A percentile compares a stretch with the other conserved stretches of the same genome.
These are phyloP conservation scores for Myxozyma geophila DNA, from an alignment of 805 yeast genomes.

Conservation along the genomic window DNA sequence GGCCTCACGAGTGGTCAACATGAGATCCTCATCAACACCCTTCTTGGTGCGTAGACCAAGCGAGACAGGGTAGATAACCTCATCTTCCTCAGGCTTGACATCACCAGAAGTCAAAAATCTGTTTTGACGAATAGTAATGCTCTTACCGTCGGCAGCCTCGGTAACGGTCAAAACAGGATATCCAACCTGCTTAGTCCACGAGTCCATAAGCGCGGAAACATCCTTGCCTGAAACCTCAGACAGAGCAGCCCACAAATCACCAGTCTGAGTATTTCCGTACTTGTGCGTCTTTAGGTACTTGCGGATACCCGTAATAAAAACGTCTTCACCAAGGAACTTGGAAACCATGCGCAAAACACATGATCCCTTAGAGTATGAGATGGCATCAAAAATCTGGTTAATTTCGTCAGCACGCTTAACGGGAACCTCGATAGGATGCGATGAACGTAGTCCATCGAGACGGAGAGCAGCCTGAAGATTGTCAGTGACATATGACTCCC, in stretches of 20 bases:
- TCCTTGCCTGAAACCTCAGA: constrained; percentile 66
- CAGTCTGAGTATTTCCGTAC: constrained; percentile 73
- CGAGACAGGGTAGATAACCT: constrained; percentile 59
- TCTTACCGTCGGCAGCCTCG: constrained; percentile 44
- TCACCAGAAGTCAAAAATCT: constrained; percentile 70
- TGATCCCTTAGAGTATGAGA: constrained; percentile 81
- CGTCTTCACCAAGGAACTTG: constrained; percentile 67
- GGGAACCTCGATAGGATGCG: constrained; percentile 86
- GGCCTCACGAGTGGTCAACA: constrained; percentile 57
- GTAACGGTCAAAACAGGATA: constrained; percentile 67
- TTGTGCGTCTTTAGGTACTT: constrained; percentile 64
- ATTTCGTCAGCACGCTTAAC: constrained; percentile 77
- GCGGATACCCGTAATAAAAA: constrained; percentile 74
- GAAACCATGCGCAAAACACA: constrained; percentile 78
- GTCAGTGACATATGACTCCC: constrained; percentile 78
- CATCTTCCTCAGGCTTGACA: constrained; percentile 60
- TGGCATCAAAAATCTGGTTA: constrained; percentile 82
- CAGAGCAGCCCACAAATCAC: constrained; percentile 72
- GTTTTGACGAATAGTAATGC: constrained; percentile 56
- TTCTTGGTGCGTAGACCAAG: constrained; percentile 57
- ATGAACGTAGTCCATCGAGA: constrained; percentile 75
- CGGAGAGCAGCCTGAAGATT: constrained; percentile 71
- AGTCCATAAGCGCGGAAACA: constrained; percentile 61
- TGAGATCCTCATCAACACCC: constrained; percentile 65
- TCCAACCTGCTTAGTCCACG: constrained; percentile 77